These are phyloP conservation scores for Chionographis japonica DNA, from an alignment of 106 monocot species.

Conservation along the genomic window DNA sequence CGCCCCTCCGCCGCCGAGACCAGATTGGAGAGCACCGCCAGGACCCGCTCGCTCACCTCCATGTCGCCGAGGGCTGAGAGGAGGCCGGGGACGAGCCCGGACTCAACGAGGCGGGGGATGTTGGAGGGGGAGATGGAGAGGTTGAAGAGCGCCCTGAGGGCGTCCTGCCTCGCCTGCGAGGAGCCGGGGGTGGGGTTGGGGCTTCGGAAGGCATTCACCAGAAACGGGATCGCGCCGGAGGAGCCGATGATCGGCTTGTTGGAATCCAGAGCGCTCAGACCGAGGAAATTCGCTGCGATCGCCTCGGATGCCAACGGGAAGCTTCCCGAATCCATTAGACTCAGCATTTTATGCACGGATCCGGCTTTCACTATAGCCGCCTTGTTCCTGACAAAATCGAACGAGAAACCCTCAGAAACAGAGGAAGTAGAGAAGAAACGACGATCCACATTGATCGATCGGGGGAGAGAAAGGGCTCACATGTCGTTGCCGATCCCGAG, in stretches of 20 bases:
- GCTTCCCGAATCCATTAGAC: conserved; percentile 14
- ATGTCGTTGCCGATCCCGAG: conserved; percentile 67
- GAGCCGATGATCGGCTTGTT: conserved; percentile 78
- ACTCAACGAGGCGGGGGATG: conserved; percentile 25
- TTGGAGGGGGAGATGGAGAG: conserved; percentile 65
- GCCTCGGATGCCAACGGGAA: conserved; percentile 28
- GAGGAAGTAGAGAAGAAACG: neutral
- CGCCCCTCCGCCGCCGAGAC: conserved; percentile 47
- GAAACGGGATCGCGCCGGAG: conserved; percentile 60
- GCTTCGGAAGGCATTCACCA: conserved; percentile 33
- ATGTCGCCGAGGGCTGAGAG: conserved; percentile 44
- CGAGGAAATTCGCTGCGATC: conserved; percentile 73
- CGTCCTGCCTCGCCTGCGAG: conserved; percentile 38
- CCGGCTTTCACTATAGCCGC: conserved; percentile 73
- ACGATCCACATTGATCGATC: neutral
- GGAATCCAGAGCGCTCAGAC: conserved; percentile 70
- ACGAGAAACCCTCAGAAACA: neutral
- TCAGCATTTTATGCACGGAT: conserved; percentile 69
- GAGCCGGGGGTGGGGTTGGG: conserved; percentile 7
- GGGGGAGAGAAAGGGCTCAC: conserved; percentile 20
- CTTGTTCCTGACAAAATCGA: conserved; percentile 57
- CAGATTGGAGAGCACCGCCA: conserved; percentile 60
- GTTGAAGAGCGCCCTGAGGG: conserved; percentile 79
- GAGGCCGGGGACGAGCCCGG: conserved; percentile 39
- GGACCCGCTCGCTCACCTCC: conserved; percentile 36